Base-by-base conservation (phyloP, 352 stramenopile genomes). In the Globisporangium irregulare region DNA sequence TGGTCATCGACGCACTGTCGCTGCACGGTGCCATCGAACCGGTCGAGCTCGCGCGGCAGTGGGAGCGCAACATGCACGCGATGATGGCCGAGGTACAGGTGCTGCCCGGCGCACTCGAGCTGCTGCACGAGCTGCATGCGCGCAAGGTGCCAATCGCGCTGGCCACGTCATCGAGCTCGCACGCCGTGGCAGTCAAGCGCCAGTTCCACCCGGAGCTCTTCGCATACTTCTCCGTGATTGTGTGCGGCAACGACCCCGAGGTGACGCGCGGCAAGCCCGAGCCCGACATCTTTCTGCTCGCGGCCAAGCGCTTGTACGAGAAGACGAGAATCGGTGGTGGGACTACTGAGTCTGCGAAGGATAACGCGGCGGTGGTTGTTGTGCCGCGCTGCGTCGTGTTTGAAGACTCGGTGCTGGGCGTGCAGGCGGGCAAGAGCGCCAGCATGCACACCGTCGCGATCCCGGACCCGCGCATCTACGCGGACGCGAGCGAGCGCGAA, bases 261-360 rank as follows among this genome's bases (percentile, higher is more conserved):
- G 84, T 95, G 9, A 79, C 83, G 59, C 70, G 69, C 24, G 87
- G 87, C 58, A 95, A 95, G 59, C 87, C 87, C 4, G 82, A 80
- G 50, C 87, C 87, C 9, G 86, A 95, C 66, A 95, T 95, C 76
- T 95, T 95, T 63, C 74, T 88, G 41, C 80, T 76, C 5, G 86
- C 87, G 2, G 83, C 75, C 10, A 73, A 84, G 63, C 76, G 86
- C 6, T 72, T 94, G 22, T 79, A 87, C 59, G 75, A 46, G 62
- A 80, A 3, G 68, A 74, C 29, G 70, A 84, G 29, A 36, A 12
- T 41, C 25, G 1, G 32, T 32, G 29, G n/a, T 6, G 29, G 0
- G 7, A 24, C 15, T 38, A 25, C 29, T 32, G 29, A 32, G 29
- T 32, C 29, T 32, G 29, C 29, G 29, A 32, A 32, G 29, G 29